phyloP scores from a whole-genome alignment of 139 green algal species.

The Micromonas pusilla region DNA sequence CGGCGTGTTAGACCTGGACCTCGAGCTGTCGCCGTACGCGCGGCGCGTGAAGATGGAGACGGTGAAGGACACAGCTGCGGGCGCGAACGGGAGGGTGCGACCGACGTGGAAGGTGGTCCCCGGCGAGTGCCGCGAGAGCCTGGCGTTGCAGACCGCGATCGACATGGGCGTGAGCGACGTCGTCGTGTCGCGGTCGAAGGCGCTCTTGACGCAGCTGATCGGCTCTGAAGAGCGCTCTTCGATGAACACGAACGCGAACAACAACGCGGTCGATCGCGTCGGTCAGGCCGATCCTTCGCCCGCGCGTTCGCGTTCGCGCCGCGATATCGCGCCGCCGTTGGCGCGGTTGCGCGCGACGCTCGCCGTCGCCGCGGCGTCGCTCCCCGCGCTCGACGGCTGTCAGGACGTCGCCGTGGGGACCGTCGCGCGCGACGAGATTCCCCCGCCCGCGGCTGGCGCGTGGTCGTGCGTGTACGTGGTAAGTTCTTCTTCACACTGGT shows the following conservation, averaged over 20 bases:
- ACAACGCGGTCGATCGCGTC: too few relatives aligned
- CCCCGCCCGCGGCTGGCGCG: slow-evolving; percentile 32
- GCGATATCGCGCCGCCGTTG: background rate
- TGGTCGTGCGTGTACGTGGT: slow-evolving; percentile 53
- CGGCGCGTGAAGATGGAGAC: slow-evolving; percentile 31
- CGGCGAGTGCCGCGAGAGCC: slow-evolving; percentile 46
- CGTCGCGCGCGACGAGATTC: slow-evolving; percentile 22
- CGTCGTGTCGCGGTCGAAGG: background rate
- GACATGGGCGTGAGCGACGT: slow-evolving; percentile 29
- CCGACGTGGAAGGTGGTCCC: slow-evolving; percentile 52
- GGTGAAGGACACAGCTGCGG: background rate
- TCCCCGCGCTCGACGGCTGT: background rate
- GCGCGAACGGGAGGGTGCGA: slow-evolving; percentile 3
- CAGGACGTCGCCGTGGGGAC: background rate
- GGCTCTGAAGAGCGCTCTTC: background rate
- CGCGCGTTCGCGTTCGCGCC: background rate
- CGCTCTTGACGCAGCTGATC: background rate
- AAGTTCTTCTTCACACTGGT: too few relatives aligned
- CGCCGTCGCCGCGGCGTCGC: background rate
- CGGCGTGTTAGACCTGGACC: slow-evolving; percentile 51
- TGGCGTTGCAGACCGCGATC: slow-evolving; percentile 52
- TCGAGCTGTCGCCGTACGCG: slow-evolving; percentile 29
- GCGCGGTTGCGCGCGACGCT: background rate
- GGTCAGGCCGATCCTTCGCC: background rate
- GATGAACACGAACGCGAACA: too few relatives aligned